A percentile compares a stretch with the other conserved stretches of the same genome.
Conservation (phyloP, 805 yeast species). For the Kurtzmaniella fragi region DNA sequence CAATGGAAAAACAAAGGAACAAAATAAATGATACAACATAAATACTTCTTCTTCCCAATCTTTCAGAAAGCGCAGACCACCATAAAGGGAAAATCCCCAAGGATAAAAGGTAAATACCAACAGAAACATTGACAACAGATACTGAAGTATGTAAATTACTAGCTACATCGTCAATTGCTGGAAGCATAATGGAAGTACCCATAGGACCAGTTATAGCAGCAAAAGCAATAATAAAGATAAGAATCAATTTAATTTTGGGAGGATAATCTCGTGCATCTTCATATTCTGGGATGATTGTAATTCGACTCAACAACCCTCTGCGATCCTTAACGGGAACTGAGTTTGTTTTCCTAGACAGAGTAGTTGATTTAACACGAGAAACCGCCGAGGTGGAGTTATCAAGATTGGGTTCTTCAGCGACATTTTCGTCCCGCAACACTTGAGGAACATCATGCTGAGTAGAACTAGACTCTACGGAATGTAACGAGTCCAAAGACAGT, state of each 20-base stretch:
- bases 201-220: constrained; percentile 83
- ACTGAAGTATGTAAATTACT: constrained; percentile 50
- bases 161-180: constrained; percentile 63
- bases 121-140: constrained; percentile 66
- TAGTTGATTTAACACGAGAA: background rate
- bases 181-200: constrained; percentile 82
- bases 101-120: constrained; percentile 71
- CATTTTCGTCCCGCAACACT: too few relatives aligned
- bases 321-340: constrained; percentile 30
- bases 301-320: constrained; percentile 52
- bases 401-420: background rate
- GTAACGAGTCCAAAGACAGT: too few relatives aligned
- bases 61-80: constrained; percentile 83
- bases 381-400: background rate
- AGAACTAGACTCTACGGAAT: too few relatives aligned
- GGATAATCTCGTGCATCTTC: constrained; percentile 68
- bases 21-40: constrained; percentile 64
- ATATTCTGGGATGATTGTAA: constrained; percentile 63
- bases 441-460: too few relatives aligned
- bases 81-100: constrained; percentile 80
- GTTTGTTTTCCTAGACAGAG: background rate
- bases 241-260: constrained; percentile 37
- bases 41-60: constrained; percentile 68
- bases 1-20: constrained; percentile 64
- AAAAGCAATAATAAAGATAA: constrained; percentile 62